These are phyloP conservation scores for Picochlorum sp. DNA, from an alignment of 139 green algal genomes.

Conservation along the genomic window DNA sequence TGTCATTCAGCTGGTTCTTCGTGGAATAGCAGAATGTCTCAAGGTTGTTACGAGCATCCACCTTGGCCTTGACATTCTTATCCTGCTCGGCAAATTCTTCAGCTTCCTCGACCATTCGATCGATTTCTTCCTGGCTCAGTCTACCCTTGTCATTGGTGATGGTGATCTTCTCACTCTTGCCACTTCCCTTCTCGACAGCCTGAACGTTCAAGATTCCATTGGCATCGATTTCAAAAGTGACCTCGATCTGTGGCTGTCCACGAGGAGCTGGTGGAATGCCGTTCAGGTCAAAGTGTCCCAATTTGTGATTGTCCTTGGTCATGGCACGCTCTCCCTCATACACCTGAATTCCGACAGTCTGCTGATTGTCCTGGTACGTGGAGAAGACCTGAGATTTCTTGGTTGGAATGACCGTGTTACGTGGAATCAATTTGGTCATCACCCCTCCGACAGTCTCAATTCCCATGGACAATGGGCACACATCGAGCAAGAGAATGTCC, in stretches of 20 bases:
- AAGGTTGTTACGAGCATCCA: slow-evolving; percentile 69
- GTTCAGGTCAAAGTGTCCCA: slow-evolving; percentile 86
- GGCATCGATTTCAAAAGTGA: slow-evolving; percentile 83
- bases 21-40: slow-evolving; percentile 75
- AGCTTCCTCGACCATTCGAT: slow-evolving; percentile 60
- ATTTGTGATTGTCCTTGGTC: slow-evolving; percentile 90
- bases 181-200: slow-evolving; percentile 76
- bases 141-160: slow-evolving; percentile 78
- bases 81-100: slow-evolving; percentile 53
- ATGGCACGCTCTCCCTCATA: slow-evolving; percentile 85
- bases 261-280: slow-evolving; percentile 81
- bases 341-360: slow-evolving; percentile 80
- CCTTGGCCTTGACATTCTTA: slow-evolving; percentile 43
- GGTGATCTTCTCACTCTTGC: slow-evolving; percentile 77
- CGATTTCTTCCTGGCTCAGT: slow-evolving; percentile 58
- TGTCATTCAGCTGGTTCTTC: slow-evolving; percentile 64
- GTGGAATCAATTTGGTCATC: slow-evolving; percentile 90
- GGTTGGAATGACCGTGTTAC: slow-evolving; percentile 89
- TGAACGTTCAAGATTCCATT: slow-evolving; percentile 88
- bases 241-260: slow-evolving; percentile 78
- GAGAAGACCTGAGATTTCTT: slow-evolving; percentile 99
- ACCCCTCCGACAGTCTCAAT: slow-evolving; percentile 88
- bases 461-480: slow-evolving; percentile 83
- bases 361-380: slow-evolving; percentile 97
- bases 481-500: slow-evolving; percentile 83